phyloP scores from a whole-genome alignment of 2,329 filamentous ascomycete species.

The Apiospora hydei region DNA sequence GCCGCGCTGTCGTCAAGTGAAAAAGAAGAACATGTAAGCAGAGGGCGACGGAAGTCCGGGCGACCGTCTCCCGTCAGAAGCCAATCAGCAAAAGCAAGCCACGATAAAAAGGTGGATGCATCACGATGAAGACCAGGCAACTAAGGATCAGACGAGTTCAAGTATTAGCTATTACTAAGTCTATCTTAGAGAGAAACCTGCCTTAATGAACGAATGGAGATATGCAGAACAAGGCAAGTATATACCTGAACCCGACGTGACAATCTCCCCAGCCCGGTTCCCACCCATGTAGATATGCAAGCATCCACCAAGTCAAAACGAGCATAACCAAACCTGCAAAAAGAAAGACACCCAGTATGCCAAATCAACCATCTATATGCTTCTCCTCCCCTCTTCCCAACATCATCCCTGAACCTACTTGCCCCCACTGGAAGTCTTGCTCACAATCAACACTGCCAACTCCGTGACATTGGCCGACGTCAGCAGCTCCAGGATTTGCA shows the following conservation, averaged over 20 bases:
- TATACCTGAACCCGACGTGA: conserved; percentile 10
- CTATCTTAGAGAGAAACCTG: neutral
- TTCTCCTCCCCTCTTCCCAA: neutral
- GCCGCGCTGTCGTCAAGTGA: neutral
- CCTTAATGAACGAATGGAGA: neutral
- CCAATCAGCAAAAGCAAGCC: neutral
- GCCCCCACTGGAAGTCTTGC: neutral
- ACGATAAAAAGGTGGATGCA: neutral
- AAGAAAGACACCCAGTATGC: neutral
- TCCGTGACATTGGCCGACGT: conserved; percentile 50
- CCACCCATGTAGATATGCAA: neutral
- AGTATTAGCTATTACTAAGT: conserved; percentile 17
- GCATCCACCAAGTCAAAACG: neutral
- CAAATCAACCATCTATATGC: neutral
- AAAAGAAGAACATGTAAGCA: neutral
- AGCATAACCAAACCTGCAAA: neutral
- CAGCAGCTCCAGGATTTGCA: conserved; percentile 63
- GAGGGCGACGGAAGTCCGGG: neutral
- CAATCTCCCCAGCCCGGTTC: neutral
- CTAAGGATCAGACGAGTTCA: neutral
- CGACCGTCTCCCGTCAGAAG: neutral
- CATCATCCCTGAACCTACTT: neutral
- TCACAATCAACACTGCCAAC: conserved; percentile 25
- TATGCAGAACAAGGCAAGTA: conserved; percentile 2
- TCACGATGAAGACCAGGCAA: too few species aligned